Evolutionary conservation across 2,329 filamentous ascomycete species (phyloP).

Genomic region (Parafenestella ontariensis): DNA sequence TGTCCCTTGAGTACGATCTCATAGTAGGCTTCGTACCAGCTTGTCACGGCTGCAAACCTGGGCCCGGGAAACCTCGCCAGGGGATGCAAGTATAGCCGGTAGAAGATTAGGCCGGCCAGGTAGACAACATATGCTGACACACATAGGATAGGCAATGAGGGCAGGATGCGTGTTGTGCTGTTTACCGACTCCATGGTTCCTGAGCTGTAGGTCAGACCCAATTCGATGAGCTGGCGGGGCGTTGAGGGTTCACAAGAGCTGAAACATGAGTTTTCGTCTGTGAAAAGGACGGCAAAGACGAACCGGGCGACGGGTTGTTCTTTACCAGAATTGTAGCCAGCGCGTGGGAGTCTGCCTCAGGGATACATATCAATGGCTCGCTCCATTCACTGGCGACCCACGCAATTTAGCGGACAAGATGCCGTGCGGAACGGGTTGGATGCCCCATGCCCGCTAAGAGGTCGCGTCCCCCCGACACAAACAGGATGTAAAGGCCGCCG

Average conservation of each 20-base stretch:
- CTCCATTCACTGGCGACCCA: not conserved
- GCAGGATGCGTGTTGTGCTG: conserved; percentile 5
- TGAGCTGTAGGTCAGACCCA: conserved; percentile 2
- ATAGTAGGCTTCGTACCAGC: conserved; percentile 47
- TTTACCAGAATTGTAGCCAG: not conserved
- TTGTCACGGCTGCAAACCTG: conserved; percentile 36
- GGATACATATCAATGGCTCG: not conserved
- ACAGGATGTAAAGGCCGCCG: conserved; percentile 1
- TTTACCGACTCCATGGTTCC: conserved; percentile 20
- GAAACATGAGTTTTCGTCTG: conserved; percentile 13
- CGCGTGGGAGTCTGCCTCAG: not conserved
- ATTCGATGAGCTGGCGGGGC: not conserved
- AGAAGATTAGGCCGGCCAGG: conserved; percentile 33
- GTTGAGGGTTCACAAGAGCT: conserved; percentile 2
- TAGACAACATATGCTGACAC: conserved; percentile 22
- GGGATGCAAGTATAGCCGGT: conserved; percentile 55
- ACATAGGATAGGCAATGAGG: conserved; percentile 18
- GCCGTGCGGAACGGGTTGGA: not conserved
- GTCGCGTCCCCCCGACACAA: not conserved
- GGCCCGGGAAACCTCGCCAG: conserved; percentile 56
- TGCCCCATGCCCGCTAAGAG: not conserved
- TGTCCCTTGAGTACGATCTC: conserved; percentile 42
- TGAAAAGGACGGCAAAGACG: not conserved
- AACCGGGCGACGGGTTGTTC: not conserved
- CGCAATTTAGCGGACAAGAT: not conserved